These are phyloP conservation scores for Cyberlindnera mississippiensis DNA, from an alignment of 805 yeast genomes.

Conservation along the genomic window DNA sequence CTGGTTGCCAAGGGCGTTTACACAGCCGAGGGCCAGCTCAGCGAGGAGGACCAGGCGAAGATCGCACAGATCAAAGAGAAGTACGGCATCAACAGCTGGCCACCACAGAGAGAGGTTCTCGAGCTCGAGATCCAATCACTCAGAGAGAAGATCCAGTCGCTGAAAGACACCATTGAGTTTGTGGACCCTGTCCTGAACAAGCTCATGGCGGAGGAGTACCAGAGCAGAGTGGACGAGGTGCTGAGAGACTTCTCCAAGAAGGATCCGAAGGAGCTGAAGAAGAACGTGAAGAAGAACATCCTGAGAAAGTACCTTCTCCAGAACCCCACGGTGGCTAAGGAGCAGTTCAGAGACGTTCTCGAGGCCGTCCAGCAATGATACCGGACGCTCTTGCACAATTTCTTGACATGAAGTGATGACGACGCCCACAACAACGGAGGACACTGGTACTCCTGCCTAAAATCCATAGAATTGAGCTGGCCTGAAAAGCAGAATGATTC, in stretches of 20 bases:
- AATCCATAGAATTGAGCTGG: too few relatives aligned
- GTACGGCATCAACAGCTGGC: conserved; percentile 45
- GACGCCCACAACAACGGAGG: background rate
- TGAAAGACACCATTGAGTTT: conserved; percentile 31
- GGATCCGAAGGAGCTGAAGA: conserved; percentile 40
- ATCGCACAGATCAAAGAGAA: conserved; percentile 39
- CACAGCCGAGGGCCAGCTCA: conserved; percentile 27
- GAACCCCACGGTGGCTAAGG: conserved; percentile 22
- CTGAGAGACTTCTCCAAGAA: conserved; percentile 33
- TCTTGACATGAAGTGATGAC: conserved; percentile 9
- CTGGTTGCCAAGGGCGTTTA: conserved; percentile 25
- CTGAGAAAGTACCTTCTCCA: conserved; percentile 59
- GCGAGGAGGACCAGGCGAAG: conserved; percentile 34
- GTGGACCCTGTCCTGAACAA: conserved; percentile 34
- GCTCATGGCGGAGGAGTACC: conserved; percentile 34
- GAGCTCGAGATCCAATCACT: conserved; percentile 35
- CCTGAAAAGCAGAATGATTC: background rate
- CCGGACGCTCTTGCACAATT: background rate
- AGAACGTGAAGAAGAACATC: conserved; percentile 63
- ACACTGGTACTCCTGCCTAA: background rate
- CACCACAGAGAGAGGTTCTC: conserved; percentile 39
- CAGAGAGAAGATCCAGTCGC: conserved; percentile 26
- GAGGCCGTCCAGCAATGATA: conserved; percentile 13
- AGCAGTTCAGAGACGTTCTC: conserved; percentile 20
- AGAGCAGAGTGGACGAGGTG: conserved; percentile 35